Evolutionary conservation across 805 yeast genomes (phyloP).

Genomic region (Yarrowia porcina): DNA sequence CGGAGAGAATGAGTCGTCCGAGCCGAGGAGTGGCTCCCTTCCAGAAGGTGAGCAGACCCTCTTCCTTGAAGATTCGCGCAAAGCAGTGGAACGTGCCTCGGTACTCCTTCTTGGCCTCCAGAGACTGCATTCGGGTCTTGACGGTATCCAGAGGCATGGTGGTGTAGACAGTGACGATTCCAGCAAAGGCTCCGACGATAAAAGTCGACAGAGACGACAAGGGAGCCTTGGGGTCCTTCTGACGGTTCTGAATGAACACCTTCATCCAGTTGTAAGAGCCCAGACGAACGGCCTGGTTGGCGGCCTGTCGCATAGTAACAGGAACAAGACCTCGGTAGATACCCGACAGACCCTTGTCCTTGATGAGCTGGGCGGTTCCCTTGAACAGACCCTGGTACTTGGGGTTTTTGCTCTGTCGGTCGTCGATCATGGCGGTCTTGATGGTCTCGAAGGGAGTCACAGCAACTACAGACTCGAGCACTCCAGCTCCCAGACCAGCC

Average conservation of each 20-base stretch:
- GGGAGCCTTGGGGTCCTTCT: conserved; percentile 68
- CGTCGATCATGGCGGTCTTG: conserved; percentile 94
- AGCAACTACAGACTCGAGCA: conserved; percentile 84
- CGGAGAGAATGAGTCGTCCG: conserved; percentile 87
- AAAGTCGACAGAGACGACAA: conserved; percentile 77
- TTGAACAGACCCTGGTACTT: conserved; percentile 61
- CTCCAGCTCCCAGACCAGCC: conserved; percentile 98
- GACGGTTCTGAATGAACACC: conserved; percentile 66
- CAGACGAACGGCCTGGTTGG: conserved; percentile 90
- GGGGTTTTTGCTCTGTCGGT: conserved; percentile 72
- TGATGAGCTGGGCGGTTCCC: conserved; percentile 63
- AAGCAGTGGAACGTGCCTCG: conserved; percentile 80
- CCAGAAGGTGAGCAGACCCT: conserved; percentile 91
- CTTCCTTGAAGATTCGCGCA: conserved; percentile 71
- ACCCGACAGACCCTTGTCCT: conserved; percentile 78
- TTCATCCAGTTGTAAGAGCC: conserved; percentile 92
- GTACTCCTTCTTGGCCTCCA: conserved; percentile 71
- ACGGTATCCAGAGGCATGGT: conserved; percentile 97
- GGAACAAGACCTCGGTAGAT: conserved; percentile 88
- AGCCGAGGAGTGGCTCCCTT: conserved; percentile 97
- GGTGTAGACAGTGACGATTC: conserved; percentile 81
- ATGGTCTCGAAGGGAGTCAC: conserved; percentile 97
- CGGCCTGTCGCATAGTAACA: conserved; percentile 91
- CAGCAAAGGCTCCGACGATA: conserved; percentile 85
- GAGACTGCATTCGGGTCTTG: conserved; percentile 94